Evolutionary conservation across 176 grass and related monocot genomes (phyloP).

Genomic region (Cenchrus purpureus): DNA sequence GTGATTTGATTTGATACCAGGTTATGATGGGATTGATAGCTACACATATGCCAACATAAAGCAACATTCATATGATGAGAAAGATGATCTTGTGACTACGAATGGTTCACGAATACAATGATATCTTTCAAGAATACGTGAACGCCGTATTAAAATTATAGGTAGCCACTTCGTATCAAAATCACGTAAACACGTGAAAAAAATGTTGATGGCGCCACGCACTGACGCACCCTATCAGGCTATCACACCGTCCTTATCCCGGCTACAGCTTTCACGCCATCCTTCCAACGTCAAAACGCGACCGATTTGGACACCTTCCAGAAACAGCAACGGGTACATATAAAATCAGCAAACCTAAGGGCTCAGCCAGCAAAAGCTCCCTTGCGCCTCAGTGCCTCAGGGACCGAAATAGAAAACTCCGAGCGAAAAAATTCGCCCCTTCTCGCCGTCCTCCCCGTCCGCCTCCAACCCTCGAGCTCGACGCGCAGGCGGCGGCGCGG

Average conservation of each 20-base stretch:
- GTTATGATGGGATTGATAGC: no score
- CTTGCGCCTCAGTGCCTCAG: background rate
- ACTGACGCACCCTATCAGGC: no score
- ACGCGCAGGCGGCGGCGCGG: slow-evolving; percentile 28
- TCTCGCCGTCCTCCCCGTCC: slow-evolving; percentile 4
- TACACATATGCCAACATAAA: no score
- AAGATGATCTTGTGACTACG: no score
- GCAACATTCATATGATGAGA: no score
- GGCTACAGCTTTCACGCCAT: background rate
- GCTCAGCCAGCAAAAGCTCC: slow-evolving; percentile 12
- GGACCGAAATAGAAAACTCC: slow-evolving; percentile 41
- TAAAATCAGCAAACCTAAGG: background rate
- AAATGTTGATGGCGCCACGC: no score
- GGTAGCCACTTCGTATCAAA: no score
- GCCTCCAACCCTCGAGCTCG: slow-evolving; percentile 31
- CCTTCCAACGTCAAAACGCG: background rate
- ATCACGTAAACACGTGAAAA: no score
- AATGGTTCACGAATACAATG: no score
- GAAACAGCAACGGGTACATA: background rate
- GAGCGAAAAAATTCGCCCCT: background rate
- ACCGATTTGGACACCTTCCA: background rate
- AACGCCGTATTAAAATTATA: no score
- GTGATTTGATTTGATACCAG: no score
- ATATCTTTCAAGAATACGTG: no score
- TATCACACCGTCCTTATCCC: background rate